A percentile compares a stretch with the other conserved stretches of the same genome.
These are phyloP conservation scores for Bigelowiella natans DNA, from an alignment of 78 protist species.

Conservation along the genomic window DNA sequence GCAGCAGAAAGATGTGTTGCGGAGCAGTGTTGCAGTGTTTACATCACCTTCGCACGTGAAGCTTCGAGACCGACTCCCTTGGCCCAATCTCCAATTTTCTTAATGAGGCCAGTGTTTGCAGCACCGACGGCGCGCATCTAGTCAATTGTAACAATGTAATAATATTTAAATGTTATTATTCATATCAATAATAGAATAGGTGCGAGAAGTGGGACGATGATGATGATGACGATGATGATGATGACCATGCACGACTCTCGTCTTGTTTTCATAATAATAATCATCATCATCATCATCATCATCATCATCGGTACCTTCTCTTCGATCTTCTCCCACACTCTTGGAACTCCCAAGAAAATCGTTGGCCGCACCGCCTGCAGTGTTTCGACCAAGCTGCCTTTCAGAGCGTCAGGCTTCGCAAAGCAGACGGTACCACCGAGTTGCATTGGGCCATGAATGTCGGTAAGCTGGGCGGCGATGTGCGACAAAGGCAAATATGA, in stretches of 20 bases:
- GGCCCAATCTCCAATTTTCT: not conserved
- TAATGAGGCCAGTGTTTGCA: conserved; percentile 16
- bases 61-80: conserved; percentile 10
- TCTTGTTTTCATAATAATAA: too few species aligned
- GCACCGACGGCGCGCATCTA: conserved; percentile 18
- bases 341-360: conserved; percentile 64
- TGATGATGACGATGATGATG: too few species aligned
- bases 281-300: too few species aligned
- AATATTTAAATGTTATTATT: too few species aligned
- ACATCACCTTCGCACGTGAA: not conserved
- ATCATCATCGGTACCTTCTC: too few species aligned
- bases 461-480: conserved; percentile 67
- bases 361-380: conserved; percentile 41
- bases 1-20: too few species aligned
- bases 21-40: too few species aligned
- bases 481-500: conserved; percentile 69
- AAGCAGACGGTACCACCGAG: not conserved
- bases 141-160: too few species aligned
- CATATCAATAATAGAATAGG: too few species aligned
- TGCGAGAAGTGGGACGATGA: too few species aligned
- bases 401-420: conserved; percentile 5
- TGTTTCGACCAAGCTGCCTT: not conserved
- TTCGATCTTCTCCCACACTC: conserved; percentile 77
- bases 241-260: too few species aligned
- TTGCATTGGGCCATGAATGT: conserved; percentile 35